Evolutionary conservation across 768 basidiomycete genomes (phyloP).

Genomic region (Mycena latifolia): DNA sequence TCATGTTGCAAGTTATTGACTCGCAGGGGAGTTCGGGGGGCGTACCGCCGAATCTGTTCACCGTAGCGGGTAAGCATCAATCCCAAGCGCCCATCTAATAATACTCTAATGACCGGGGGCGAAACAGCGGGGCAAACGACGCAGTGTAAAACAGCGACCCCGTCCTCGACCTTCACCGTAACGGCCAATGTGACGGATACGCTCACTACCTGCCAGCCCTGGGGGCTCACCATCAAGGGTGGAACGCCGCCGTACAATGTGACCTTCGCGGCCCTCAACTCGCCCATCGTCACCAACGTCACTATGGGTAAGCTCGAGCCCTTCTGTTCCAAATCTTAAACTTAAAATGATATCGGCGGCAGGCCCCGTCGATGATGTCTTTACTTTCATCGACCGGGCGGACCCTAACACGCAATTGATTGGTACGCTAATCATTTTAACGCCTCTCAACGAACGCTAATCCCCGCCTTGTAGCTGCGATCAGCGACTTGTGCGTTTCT

Average conservation of each 20-base stretch:
- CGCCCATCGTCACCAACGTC: constrained; percentile 52
- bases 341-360: neutral
- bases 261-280: constrained; percentile 47
- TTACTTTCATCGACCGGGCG: constrained; percentile 54
- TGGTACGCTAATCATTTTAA: constrained; percentile 44
- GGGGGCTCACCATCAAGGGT: constrained; percentile 54
- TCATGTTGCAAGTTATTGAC: constrained; percentile 54
- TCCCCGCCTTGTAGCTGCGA: constrained; percentile 43
- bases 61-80: constrained; percentile 46
- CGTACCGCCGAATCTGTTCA: constrained; percentile 43
- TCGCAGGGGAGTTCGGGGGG: constrained; percentile 51
- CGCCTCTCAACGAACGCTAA: constrained; percentile 7
- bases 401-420: constrained; percentile 48
- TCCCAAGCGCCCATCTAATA: neutral
- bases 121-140: constrained; percentile 46
- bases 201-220: constrained; percentile 54
- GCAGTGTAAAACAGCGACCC: constrained; percentile 44
- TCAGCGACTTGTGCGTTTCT: constrained; percentile 56
- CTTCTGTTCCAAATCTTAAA: neutral
- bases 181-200: constrained; percentile 48
- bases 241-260: constrained; percentile 56
- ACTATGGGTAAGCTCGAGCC: constrained; percentile 43
- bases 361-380: constrained; percentile 43
- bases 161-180: constrained; percentile 47
- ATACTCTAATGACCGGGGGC: constrained; percentile 5